These are phyloP conservation scores for Inga oerstediana DNA, from an alignment of 306 rosid genomes.

Conservation along the genomic window DNA sequence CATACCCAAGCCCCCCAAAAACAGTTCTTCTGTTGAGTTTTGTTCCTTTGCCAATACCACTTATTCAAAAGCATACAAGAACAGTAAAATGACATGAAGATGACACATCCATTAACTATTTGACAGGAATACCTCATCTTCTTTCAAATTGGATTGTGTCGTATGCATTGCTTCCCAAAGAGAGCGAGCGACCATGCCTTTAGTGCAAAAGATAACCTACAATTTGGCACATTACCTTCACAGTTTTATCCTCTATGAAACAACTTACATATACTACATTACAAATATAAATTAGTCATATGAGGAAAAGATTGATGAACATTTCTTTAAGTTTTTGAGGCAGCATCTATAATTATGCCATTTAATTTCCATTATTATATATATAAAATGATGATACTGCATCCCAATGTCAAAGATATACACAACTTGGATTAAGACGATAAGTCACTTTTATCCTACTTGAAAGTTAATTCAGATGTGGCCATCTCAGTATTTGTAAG, in stretches of 20 bases:
- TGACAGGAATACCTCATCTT: conserved; percentile 54
- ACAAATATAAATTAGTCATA: background rate
- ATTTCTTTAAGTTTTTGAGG: conserved; percentile 3
- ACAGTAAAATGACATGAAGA: conserved; percentile 21
- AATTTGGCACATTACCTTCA: conserved; percentile 16
- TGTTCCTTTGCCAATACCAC: background rate
- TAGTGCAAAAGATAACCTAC: conserved; percentile 77
- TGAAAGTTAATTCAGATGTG: background rate
- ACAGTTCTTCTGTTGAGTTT: conserved; percentile 7
- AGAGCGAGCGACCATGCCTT: conserved; percentile 74
- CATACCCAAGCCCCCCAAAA: background rate
- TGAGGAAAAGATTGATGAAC: background rate
- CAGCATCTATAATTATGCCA: background rate
- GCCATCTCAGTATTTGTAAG: background rate
- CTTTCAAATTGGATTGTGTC: conserved; percentile 59
- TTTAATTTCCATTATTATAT: background rate
- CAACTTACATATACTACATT: background rate
- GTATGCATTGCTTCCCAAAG: conserved; percentile 88
- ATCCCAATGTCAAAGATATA: background rate
- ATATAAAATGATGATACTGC: conserved; percentile 1
- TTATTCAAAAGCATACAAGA: conserved; percentile 18
- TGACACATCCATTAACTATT: conserved; percentile 20
- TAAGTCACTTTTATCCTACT: background rate
- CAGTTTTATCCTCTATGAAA: background rate
- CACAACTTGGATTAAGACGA: background rate